Conservation (phyloP, 139 green algal species). For the Chlamydomonas sphaeroides region DNA sequence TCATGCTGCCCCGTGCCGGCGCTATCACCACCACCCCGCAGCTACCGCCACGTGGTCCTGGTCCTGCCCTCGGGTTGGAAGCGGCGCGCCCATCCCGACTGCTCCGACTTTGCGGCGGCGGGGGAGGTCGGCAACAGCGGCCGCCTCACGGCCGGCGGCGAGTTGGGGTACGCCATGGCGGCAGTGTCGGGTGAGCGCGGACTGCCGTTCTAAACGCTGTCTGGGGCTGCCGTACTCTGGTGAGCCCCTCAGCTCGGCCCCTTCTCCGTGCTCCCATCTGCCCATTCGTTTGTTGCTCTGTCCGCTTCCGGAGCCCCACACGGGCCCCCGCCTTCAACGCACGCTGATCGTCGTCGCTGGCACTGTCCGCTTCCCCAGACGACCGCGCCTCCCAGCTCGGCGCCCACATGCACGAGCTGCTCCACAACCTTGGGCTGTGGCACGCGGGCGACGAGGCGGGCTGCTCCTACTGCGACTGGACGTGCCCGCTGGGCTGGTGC, state of each 20-base stretch:
- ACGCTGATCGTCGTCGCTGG: too few species aligned
- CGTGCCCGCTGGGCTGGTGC: neutral
- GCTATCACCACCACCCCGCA: neutral
- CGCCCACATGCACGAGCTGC: neutral
- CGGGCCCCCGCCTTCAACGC: too few species aligned
- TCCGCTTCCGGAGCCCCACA: too few species aligned
- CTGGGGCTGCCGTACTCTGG: too few species aligned
- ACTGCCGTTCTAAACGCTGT: too few species aligned
- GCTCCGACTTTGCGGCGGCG: neutral
- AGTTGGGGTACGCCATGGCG: neutral
- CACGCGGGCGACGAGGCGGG: too few species aligned
- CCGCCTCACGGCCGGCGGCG: neutral
- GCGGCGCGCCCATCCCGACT: neutral
- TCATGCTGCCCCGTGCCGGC: too few species aligned
- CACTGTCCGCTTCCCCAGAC: too few species aligned
- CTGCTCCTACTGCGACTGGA: neutral
- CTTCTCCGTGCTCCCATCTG: too few species aligned
- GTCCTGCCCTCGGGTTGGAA: neutral
- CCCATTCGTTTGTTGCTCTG: too few species aligned
- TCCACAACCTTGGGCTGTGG: neutral
- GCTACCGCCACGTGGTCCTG: neutral
- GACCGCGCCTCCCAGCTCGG: too few species aligned
- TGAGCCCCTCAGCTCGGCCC: too few species aligned
- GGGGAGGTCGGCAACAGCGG: neutral
- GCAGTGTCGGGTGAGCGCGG: neutral